These are phyloP conservation scores for Alternaria sp. DNA, from an alignment of 2,329 filamentous ascomycete species.

Conservation along the genomic window DNA sequence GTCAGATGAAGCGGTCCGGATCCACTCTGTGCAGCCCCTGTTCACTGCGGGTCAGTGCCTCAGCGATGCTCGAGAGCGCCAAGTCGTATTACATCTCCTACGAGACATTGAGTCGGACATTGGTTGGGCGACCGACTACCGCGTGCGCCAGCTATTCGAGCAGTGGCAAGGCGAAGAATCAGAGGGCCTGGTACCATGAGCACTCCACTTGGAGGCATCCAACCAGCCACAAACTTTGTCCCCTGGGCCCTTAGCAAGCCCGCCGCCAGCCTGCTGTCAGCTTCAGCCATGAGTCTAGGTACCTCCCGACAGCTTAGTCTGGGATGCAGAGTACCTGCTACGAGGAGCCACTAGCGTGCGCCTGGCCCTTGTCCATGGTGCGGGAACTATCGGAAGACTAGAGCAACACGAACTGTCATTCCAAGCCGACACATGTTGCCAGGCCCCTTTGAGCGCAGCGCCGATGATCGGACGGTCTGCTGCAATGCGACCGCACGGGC, in stretches of 20 bases:
- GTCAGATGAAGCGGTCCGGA: slow-evolving; percentile 62
- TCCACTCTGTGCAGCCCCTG: slow-evolving; percentile 65
- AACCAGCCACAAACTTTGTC: background rate
- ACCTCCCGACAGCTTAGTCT: background rate
- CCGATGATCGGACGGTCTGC: slow-evolving; percentile 4
- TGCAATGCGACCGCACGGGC: slow-evolving; percentile 10
- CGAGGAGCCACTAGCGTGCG: slow-evolving; percentile 5
- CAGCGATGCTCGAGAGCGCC: slow-evolving; percentile 60
- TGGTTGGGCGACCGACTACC: slow-evolving; percentile 69
- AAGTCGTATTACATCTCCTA: slow-evolving; percentile 62
- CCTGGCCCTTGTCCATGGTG: slow-evolving; percentile 3
- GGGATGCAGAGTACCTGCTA: background rate
- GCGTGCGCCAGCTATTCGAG: slow-evolving; percentile 60
- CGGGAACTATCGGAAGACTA: slow-evolving; percentile 11
- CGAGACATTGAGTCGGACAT: slow-evolving; percentile 67
- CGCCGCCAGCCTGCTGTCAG: slow-evolving; percentile 3
- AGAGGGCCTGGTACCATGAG: slow-evolving; percentile 30
- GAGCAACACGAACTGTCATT: background rate
- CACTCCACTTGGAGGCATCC: slow-evolving; percentile 1
- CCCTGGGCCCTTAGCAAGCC: slow-evolving; percentile 2
- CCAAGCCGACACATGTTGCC: slow-evolving; percentile 3
- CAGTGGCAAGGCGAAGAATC: slow-evolving; percentile 53
- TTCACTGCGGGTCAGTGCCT: slow-evolving; percentile 69
- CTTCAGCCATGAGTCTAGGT: background rate
- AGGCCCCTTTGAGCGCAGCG: background rate